Evolutionary conservation across 208 protist genomes (phyloP), one percentile per base, ranked within the genome.

Genomic region (Leishmania mexicana): DNA sequence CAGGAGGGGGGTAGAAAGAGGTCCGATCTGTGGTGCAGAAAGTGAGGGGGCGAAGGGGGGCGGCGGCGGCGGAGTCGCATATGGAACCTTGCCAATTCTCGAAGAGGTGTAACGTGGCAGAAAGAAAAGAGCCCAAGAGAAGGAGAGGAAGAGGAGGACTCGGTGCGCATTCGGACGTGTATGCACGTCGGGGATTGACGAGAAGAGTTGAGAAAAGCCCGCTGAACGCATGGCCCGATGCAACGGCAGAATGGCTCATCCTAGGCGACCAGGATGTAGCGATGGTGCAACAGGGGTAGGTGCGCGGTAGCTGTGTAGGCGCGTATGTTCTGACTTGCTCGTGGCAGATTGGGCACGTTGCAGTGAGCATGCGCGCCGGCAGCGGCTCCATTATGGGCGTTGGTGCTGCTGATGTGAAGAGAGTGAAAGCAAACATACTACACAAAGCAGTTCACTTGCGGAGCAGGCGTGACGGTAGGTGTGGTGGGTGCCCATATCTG

Each of bases 101-200:
- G 70, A 79, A 73, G 78, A 83, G 75, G 75, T 78, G 81, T 83
- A 88, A 82, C 79, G 74, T 54, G 78, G 65, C 75, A 82, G 77
- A 82, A 64, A 85, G 80, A 82, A 78, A 19, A n/a, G 49, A 76
- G 19, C 0, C 6, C 4, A 64, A 76, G 71, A 58, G 8, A 31
- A 28, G 45, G 45, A 40, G 28, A 54, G 21, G 42, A 38, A 13
- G 19, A 45, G 45, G n/a, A 10, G 40, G 7, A 17, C 13, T 19
- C 4, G 68, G 21, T 31, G 42, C 28, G 42, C 8, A n/a, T 35
- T 73, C 8, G 35, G 40, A 17, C 31, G 11, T 47, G 42, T 4
- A 28, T 42, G 19, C 15, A 19, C 15, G 6, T 28, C 21, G 68
- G 13, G 2, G 24, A 15, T 53, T 35, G 38, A 73, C 40, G 68